Conservation (phyloP, 129 eudicot species). For the Gnaphalium uliginosum region DNA sequence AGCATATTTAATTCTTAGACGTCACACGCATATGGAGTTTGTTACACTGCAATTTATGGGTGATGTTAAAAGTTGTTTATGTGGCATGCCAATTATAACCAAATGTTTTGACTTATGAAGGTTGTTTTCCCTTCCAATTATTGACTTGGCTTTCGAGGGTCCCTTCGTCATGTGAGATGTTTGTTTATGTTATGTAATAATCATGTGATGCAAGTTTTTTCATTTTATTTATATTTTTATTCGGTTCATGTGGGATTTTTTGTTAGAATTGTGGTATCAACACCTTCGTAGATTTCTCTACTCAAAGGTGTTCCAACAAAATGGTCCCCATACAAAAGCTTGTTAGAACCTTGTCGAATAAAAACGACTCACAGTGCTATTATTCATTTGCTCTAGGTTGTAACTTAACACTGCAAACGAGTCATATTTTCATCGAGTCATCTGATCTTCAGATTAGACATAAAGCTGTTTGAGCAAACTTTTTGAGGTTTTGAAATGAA, state of each 20-base stretch:
- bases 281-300: background rate
- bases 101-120: background rate
- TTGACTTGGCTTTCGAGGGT: constrained; percentile 11
- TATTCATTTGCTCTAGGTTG: background rate
- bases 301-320: background rate
- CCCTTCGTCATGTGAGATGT: constrained; percentile 40
- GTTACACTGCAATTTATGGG: background rate
- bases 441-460: no score
- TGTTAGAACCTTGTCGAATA: background rate
- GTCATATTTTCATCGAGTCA: background rate
- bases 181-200: background rate
- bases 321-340: background rate
- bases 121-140: background rate
- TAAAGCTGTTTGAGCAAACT: no score
- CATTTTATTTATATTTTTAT: background rate
- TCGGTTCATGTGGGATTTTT: background rate
- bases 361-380: background rate
- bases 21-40: background rate
- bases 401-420: background rate
- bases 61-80: background rate
- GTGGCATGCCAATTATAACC: background rate
- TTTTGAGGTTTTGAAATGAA: no score
- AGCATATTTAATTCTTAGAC: no score
- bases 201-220: background rate
- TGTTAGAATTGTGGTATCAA: background rate